Evolutionary conservation across 305 asterid genomes (phyloP).

Genomic region (Vinca major): DNA sequence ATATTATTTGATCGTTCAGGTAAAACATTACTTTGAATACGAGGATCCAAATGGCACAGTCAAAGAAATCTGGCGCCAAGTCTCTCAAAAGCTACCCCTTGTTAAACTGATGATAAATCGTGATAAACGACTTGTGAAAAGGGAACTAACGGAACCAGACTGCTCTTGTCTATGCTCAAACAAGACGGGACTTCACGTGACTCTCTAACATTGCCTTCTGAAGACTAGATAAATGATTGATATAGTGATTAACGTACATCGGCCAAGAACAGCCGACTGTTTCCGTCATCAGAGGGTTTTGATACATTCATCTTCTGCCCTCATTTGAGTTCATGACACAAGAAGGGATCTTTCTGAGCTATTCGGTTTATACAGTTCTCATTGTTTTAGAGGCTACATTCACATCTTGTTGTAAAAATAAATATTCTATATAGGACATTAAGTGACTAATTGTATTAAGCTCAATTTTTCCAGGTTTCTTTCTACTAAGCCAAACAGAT

Average conservation of each 20-base stretch:
- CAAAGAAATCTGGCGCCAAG: slow-evolving; percentile 67
- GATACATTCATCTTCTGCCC: background rate
- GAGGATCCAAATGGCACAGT: slow-evolving; percentile 81
- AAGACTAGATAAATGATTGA: background rate
- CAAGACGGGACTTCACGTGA: slow-evolving; percentile 42
- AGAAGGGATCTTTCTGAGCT: background rate
- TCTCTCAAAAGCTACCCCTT: slow-evolving; percentile 58
- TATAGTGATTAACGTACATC: background rate
- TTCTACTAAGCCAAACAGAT: too few species aligned
- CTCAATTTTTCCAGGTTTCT: too few species aligned
- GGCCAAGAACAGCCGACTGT: background rate
- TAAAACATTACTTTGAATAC: slow-evolving; percentile 62
- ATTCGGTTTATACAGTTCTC: background rate
- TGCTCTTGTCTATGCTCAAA: slow-evolving; percentile 79
- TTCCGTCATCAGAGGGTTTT: background rate
- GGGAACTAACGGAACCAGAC: slow-evolving; percentile 26
- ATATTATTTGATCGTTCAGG: slow-evolving; percentile 34
- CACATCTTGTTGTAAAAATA: background rate
- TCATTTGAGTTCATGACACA: background rate
- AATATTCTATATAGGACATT: too few species aligned
- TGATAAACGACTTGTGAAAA: slow-evolving; percentile 32
- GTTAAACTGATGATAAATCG: slow-evolving; percentile 45
- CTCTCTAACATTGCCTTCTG: slow-evolving; percentile 21
- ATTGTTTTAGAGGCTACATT: background rate
- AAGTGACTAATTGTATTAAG: too few species aligned